phyloP scores from a whole-genome alignment of 106 monocot genomes.

The Chionographis japonica region DNA sequence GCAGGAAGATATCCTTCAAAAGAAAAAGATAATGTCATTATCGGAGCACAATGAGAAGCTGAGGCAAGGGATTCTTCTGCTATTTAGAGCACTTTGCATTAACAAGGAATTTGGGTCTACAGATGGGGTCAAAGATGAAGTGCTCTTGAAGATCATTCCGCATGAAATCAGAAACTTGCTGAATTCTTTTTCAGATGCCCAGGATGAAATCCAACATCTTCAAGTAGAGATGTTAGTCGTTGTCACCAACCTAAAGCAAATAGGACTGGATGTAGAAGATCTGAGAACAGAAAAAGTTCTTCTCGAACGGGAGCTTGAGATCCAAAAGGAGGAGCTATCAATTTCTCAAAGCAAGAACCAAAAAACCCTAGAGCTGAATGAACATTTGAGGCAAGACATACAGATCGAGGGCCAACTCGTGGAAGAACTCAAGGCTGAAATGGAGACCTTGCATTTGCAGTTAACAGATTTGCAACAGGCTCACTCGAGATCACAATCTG shows the following conservation, averaged over 20 bases:
- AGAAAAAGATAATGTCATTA: slow-evolving; percentile 19
- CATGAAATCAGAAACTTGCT: slow-evolving; percentile 34
- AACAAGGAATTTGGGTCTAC: slow-evolving; percentile 8
- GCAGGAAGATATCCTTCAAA: slow-evolving; percentile 29
- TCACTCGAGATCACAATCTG: slow-evolving; percentile 19
- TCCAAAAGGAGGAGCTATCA: slow-evolving; percentile 20
- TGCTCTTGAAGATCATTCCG: slow-evolving; percentile 26
- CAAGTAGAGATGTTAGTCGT: slow-evolving; percentile 54
- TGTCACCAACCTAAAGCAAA: slow-evolving; percentile 40
- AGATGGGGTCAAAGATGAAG: slow-evolving; percentile 18
- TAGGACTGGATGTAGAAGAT: slow-evolving; percentile 23
- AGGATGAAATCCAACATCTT: slow-evolving; percentile 41
- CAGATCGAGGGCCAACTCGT: slow-evolving; percentile 2
- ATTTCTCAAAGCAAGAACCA: slow-evolving; percentile 18
- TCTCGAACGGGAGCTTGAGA: slow-evolving; percentile 17
- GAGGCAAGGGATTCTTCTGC: slow-evolving; percentile 29
- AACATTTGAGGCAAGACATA: slow-evolving; percentile 20
- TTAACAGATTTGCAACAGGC: slow-evolving; percentile 5
- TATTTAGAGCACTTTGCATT: slow-evolving; percentile 24
- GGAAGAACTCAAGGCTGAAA: slow-evolving; percentile 1
- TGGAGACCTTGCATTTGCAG: background rate
- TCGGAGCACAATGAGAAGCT: slow-evolving; percentile 46
- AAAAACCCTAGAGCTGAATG: slow-evolving; percentile 24
- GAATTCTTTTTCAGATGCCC: slow-evolving; percentile 25
- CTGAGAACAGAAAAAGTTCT: slow-evolving; percentile 17